phyloP scores from a whole-genome alignment of 768 basidiomycete genomes.

The Porphyrellus cyaneotinctus region DNA sequence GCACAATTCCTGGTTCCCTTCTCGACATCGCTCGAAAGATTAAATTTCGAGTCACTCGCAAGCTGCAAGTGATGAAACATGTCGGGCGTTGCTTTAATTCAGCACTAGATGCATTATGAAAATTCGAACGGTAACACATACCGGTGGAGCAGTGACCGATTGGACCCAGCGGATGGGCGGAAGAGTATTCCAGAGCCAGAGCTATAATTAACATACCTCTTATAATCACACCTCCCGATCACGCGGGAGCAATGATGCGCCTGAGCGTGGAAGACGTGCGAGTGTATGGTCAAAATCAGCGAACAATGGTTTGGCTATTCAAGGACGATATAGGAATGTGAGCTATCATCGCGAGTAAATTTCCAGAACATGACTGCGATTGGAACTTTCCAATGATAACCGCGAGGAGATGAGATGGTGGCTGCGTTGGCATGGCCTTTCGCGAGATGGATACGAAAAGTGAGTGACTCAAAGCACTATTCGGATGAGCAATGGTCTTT shows the following conservation, averaged over 20 bases:
- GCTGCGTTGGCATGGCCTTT: not conserved
- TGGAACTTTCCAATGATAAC: not conserved
- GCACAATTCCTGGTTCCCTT: not conserved
- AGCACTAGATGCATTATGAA: not conserved
- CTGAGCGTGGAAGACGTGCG: constrained; percentile 1
- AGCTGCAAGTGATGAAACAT: not conserved
- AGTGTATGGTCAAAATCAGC: constrained; percentile 14
- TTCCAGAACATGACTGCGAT: not conserved
- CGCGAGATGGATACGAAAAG: not conserved
- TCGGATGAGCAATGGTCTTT: constrained; percentile 8
- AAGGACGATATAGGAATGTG: constrained; percentile 9
- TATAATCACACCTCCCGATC: constrained; percentile 15
- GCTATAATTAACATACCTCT: constrained; percentile 8
- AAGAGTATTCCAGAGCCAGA: not conserved
- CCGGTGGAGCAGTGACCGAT: not conserved
- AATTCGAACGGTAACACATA: no score
- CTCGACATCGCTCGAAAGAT: not conserved
- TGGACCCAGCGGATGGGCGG: not conserved
- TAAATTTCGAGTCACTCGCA: not conserved
- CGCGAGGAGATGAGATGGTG: not conserved
- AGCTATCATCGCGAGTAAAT: constrained; percentile 8
- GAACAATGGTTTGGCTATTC: constrained; percentile 15
- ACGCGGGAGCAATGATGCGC: not conserved
- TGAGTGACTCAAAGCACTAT: not conserved
- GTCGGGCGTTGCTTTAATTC: not conserved